These are phyloP conservation scores for Globisporangium abappressorium DNA, from an alignment of 352 stramenopile species.

Conservation along the genomic window DNA sequence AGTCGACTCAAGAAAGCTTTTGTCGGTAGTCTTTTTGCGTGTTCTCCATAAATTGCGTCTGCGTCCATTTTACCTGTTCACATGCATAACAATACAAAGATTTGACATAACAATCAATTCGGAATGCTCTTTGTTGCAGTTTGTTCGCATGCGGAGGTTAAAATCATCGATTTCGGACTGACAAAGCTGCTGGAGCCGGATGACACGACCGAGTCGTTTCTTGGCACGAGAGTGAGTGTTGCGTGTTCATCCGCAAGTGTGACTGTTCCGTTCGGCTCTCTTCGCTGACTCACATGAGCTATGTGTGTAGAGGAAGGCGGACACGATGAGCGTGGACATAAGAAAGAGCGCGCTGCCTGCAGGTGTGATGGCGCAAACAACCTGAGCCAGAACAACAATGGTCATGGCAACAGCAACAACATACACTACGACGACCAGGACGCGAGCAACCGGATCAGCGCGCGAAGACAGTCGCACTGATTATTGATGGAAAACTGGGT, in stretches of 20 bases:
- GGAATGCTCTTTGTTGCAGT: no score
- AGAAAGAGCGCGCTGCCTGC: slow-evolving; percentile 52
- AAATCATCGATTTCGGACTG: slow-evolving; percentile 99
- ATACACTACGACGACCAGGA: slow-evolving; percentile 16
- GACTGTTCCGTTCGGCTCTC: not conserved
- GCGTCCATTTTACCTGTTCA: not conserved
- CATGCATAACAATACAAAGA: no score
- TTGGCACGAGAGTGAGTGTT: slow-evolving; percentile 60
- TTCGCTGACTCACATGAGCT: not conserved
- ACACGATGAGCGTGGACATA: slow-evolving; percentile 97
- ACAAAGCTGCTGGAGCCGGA: slow-evolving; percentile 91
- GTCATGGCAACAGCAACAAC: slow-evolving; percentile 16
- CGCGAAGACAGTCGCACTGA: not conserved
- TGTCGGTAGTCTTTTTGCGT: no score
- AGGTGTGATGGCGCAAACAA: not conserved
- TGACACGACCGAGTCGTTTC: slow-evolving; percentile 78
- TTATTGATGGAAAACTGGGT: no score
- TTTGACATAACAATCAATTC: no score
- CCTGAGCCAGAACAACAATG: slow-evolving; percentile 15
- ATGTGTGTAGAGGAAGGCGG: slow-evolving; percentile 91
- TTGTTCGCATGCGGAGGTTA: slow-evolving; percentile 74
- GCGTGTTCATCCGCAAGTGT: not conserved
- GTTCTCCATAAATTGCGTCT: not conserved
- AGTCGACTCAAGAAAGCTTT: no score
- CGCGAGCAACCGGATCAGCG: slow-evolving; percentile 27